Conservation (phyloP, 306 rosid species). For the Trifolium fragiferum region DNA sequence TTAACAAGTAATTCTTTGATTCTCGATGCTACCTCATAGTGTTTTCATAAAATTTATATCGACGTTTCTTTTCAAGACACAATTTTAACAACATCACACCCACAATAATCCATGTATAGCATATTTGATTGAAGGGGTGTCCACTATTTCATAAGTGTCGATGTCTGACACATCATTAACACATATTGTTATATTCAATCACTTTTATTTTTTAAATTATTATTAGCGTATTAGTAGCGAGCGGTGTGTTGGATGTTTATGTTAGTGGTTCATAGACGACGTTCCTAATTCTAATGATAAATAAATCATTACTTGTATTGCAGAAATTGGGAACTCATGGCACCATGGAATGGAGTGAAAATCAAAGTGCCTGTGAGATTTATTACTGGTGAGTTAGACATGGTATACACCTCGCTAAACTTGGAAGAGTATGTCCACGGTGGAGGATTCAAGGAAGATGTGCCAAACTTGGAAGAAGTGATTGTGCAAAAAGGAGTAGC, state of each 20-base stretch:
- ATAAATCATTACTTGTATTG: background rate
- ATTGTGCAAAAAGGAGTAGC: conserved; percentile 48
- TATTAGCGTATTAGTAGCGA: too few species aligned
- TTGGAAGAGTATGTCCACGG: conserved; percentile 35
- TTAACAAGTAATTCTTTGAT: conserved; percentile 15
- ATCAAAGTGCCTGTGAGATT: conserved; percentile 37
- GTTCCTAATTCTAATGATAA: background rate
- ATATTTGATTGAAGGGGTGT: too few species aligned
- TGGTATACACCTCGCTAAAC: conserved; percentile 26
- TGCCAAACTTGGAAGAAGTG: conserved; percentile 41
- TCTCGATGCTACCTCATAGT: background rate
- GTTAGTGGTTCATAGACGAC: background rate
- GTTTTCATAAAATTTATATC: background rate
- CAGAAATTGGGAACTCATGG: conserved; percentile 53
- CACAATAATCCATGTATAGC: background rate
- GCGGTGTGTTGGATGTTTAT: background rate
- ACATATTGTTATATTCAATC: too few species aligned
- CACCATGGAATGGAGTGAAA: conserved; percentile 42
- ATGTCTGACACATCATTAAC: too few species aligned
- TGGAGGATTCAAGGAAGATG: conserved; percentile 50
- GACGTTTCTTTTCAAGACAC: background rate
- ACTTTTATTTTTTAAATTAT: too few species aligned
- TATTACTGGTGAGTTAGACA: conserved; percentile 48
- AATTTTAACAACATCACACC: background rate
- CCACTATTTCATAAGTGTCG: too few species aligned